Conservation (phyloP, 2,329 filamentous ascomycete genomes). For the Aspergillus pseudotamarii region DNA sequence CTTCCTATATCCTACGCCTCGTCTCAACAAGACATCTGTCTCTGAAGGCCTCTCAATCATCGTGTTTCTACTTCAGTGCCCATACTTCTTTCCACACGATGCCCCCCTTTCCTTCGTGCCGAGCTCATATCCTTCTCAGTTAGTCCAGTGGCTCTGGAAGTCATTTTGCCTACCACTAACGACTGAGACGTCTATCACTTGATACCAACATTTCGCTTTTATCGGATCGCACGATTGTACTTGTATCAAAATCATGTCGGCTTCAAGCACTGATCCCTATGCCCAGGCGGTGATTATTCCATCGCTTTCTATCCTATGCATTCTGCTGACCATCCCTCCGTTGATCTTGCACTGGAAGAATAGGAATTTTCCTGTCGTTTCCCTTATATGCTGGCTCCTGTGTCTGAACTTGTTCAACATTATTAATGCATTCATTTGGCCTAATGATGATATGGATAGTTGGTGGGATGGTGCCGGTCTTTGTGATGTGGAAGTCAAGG, state of each 20-base stretch:
- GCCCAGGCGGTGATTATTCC: constrained; percentile 48
- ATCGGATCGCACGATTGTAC: neutral
- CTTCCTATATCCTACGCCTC: constrained; percentile 5
- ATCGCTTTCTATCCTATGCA: constrained; percentile 51
- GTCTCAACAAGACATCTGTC: constrained; percentile 18
- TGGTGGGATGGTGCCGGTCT: constrained; percentile 64
- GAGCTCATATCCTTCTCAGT: constrained; percentile 1
- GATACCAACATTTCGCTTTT: no score
- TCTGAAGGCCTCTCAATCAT: neutral
- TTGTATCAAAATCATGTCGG: constrained; percentile 3
- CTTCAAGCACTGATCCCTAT: constrained; percentile 18
- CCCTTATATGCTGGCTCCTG: constrained; percentile 59
- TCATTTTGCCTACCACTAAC: neutral
- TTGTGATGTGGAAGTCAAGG: constrained; percentile 66
- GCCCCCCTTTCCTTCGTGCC: constrained; percentile 16
- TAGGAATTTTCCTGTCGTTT: constrained; percentile 62
- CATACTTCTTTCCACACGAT: constrained; percentile 10
- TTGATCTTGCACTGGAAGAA: constrained; percentile 63
- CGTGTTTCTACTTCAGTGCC: neutral
- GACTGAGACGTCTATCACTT: neutral
- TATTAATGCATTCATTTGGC: constrained; percentile 68
- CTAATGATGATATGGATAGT: constrained; percentile 54
- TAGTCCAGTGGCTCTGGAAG: neutral
- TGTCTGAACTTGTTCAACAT: constrained; percentile 61
- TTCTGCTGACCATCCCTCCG: constrained; percentile 59